Evolutionary conservation across 345 rosid genomes (phyloP).

Genomic region (Corchorus olitorius): DNA sequence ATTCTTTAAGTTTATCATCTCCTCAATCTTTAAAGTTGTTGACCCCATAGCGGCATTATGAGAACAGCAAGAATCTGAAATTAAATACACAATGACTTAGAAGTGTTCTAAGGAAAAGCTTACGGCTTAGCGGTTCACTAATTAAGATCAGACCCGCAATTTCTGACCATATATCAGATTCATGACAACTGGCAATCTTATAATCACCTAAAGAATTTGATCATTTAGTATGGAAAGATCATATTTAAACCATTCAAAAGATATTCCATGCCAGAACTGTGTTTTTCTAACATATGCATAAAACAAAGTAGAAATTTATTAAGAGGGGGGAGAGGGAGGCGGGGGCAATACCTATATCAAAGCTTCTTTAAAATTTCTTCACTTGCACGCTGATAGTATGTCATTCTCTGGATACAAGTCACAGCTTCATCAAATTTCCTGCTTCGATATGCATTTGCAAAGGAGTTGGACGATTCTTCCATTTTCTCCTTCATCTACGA

Average conservation of each 20-base stretch:
- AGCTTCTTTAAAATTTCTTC: conserved; percentile 87
- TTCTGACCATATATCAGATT: not conserved
- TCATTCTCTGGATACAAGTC: conserved; percentile 77
- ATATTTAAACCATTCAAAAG: not conserved
- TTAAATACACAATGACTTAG: not conserved
- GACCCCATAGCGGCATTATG: not conserved
- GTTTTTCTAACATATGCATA: no score
- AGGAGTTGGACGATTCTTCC: conserved; percentile 61
- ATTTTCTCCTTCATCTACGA: conserved; percentile 68
- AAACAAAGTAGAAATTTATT: no score
- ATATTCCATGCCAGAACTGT: not conserved
- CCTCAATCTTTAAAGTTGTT: not conserved
- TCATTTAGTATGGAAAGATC: not conserved
- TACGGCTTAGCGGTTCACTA: not conserved
- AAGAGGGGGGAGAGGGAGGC: not conserved
- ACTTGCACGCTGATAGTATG: conserved; percentile 70
- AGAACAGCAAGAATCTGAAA: not conserved
- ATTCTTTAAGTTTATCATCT: not conserved
- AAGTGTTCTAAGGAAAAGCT: not conserved
- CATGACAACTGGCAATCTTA: not conserved
- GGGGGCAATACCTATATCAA: conserved; percentile 34
- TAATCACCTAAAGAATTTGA: not conserved
- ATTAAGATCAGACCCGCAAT: not conserved
- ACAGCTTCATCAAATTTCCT: conserved; percentile 68
- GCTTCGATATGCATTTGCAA: conserved; percentile 52